A percentile compares a stretch with the other conserved stretches of the same genome.
These are phyloP conservation scores for Fraxinus greggii DNA, from an alignment of 305 asterid genomes.

Conservation along the genomic window DNA sequence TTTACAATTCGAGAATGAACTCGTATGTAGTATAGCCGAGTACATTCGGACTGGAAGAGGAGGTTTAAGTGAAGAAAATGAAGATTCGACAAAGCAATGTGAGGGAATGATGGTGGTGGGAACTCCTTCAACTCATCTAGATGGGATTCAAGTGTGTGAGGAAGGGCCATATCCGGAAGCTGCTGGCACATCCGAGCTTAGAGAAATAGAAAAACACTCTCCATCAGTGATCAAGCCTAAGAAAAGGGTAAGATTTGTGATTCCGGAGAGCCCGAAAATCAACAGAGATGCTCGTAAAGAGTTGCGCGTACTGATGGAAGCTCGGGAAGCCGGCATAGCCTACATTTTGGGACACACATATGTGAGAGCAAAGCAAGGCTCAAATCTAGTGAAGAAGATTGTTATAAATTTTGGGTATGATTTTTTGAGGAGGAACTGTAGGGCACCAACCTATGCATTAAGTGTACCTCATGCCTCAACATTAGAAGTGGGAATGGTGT, in stretches of 20 bases:
- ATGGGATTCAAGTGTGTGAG: background rate
- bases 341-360: constrained; percentile 19
- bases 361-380: constrained; percentile 18
- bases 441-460: constrained; percentile 16
- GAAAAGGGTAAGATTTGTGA: constrained; percentile 9
- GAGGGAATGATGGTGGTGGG: constrained; percentile 11
- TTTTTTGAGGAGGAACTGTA: constrained; percentile 24
- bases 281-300: background rate
- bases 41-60: background rate
- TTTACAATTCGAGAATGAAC: constrained; percentile 11
- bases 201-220: background rate
- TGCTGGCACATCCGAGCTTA: background rate
- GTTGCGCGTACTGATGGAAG: constrained; percentile 19
- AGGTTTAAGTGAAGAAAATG: background rate
- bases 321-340: constrained; percentile 18
- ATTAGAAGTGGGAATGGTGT: constrained; percentile 25
- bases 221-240: background rate
- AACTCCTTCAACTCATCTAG: constrained; percentile 4
- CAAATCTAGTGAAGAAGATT: constrained; percentile 11
- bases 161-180: background rate
- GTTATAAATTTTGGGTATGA: constrained; percentile 16
- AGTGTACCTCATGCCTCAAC: constrained; percentile 27
- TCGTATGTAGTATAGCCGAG: constrained; percentile 14
- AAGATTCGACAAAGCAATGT: background rate
- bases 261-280: constrained; percentile 7